These are phyloP conservation scores for Hyaloscypha bicolor DNA, from an alignment of 495 filamentous ascomycete species.

Conservation along the genomic window DNA sequence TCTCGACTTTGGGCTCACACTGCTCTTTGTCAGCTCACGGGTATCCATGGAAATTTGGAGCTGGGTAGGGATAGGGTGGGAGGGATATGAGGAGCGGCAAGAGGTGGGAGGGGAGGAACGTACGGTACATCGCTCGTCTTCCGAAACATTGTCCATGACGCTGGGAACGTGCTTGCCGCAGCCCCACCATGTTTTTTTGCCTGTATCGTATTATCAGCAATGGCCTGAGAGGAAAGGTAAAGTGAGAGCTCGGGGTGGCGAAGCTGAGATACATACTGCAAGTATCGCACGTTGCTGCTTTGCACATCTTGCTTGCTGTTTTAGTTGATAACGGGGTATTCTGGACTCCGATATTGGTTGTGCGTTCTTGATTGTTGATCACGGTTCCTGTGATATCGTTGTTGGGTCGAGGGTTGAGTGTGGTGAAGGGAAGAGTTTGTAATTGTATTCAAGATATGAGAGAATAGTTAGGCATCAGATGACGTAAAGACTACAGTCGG, in stretches of 20 bases:
- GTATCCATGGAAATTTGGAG: background rate
- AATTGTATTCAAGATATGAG: too few relatives aligned
- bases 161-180: slow-evolving; percentile 69
- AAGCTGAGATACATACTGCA: slow-evolving; percentile 5
- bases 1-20: slow-evolving; percentile 63
- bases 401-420: too few relatives aligned
- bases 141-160: slow-evolving; percentile 65
- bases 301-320: slow-evolving; percentile 7
- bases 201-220: slow-evolving; percentile 38
- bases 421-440: too few relatives aligned
- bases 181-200: slow-evolving; percentile 69
- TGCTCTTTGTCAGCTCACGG: background rate
- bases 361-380: too few relatives aligned
- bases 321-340: background rate
- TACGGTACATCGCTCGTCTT: slow-evolving; percentile 59
- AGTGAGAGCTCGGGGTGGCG: background rate
- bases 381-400: too few relatives aligned
- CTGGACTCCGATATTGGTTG: too few relatives aligned
- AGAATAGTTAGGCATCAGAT: too few relatives aligned
- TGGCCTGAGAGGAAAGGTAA: background rate
- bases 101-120: background rate
- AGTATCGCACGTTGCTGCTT: background rate
- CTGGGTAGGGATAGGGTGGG: background rate
- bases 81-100: background rate
- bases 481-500: too few relatives aligned